Evolutionary conservation across 106 monocot species (phyloP).

Genomic region (Vanilla planifolia): DNA sequence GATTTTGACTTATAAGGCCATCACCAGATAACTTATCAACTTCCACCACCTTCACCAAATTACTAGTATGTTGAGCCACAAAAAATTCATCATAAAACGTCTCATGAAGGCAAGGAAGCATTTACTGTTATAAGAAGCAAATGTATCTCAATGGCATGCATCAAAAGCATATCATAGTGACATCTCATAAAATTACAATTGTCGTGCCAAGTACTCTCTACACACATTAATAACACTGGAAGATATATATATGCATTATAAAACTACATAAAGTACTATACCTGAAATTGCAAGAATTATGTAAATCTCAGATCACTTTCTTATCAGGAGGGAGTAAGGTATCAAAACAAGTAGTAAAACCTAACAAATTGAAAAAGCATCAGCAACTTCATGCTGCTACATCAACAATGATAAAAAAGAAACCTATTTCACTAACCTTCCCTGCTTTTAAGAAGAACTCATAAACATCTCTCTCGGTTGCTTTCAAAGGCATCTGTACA

Average conservation of each 20-base stretch:
- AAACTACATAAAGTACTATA: slow-evolving; percentile 26
- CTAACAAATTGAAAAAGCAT: slow-evolving; percentile 26
- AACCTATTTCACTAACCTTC: slow-evolving; percentile 43
- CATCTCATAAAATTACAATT: slow-evolving; percentile 14
- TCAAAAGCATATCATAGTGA: slow-evolving; percentile 17
- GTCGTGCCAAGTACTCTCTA: slow-evolving; percentile 5
- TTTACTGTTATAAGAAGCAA: slow-evolving; percentile 70
- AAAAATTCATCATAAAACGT: slow-evolving; percentile 58
- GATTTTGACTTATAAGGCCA: slow-evolving; percentile 12
- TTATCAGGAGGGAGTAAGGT: slow-evolving; percentile 30
- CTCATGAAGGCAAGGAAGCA: slow-evolving; percentile 58
- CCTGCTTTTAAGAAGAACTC: slow-evolving; percentile 84
- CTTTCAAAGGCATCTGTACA: slow-evolving; percentile 68
- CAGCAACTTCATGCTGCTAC: slow-evolving; percentile 19
- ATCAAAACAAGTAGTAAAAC: slow-evolving; percentile 37
- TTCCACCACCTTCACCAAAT: slow-evolving; percentile 42
- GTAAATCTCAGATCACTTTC: slow-evolving; percentile 28
- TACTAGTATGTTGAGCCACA: slow-evolving; percentile 62
- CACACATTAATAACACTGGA: slow-evolving; percentile 5
- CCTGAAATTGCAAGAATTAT: slow-evolving; percentile 33
- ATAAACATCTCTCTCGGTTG: slow-evolving; percentile 69
- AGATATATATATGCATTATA: slow-evolving; percentile 11
- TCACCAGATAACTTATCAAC: slow-evolving; percentile 20
- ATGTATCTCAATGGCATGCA: slow-evolving; percentile 41
- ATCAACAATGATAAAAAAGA: slow-evolving; percentile 11